Evolutionary conservation across 805 yeast genomes (phyloP).

Genomic region (Wickerhamomyces ciferrii): DNA sequence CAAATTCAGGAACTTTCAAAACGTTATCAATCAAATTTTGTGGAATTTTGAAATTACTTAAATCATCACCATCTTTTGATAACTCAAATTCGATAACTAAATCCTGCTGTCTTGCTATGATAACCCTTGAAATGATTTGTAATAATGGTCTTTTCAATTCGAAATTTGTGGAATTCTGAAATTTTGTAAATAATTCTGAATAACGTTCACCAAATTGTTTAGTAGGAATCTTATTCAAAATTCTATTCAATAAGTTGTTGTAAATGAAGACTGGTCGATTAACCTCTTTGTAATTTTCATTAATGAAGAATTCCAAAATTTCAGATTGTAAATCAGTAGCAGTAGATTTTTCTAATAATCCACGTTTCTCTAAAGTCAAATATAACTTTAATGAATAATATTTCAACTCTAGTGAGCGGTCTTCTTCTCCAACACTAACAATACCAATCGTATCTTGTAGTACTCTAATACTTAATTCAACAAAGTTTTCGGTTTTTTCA

Average conservation of each 20-base stretch:
- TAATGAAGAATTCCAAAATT: constrained; percentile 36
- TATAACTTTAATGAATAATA: constrained; percentile 42
- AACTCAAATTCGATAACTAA: constrained; percentile 59
- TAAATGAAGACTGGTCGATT: constrained; percentile 29
- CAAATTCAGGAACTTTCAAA: constrained; percentile 23
- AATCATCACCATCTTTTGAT: constrained; percentile 25
- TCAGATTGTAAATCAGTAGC: constrained; percentile 32
- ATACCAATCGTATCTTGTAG: constrained; percentile 40
- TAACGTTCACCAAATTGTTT: constrained; percentile 27
- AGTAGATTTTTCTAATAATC: constrained; percentile 22
- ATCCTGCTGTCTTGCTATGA: constrained; percentile 48
- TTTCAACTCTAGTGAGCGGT: constrained; percentile 34
- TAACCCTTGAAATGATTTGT: constrained; percentile 31
- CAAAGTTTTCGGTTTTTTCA: constrained; percentile 26
- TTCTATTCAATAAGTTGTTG: constrained; percentile 30
- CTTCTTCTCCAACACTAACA: constrained; percentile 31
- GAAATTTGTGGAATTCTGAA: constrained; percentile 22
- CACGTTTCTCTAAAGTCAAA: constrained; percentile 21
- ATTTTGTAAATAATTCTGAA: constrained; percentile 28
- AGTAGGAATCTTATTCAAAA: constrained; percentile 24
- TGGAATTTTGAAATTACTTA: constrained; percentile 22
- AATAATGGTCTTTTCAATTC: constrained; percentile 41
- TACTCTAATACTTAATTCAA: constrained; percentile 32
- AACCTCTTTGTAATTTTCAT: constrained; percentile 13
- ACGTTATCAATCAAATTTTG: constrained; percentile 31